Conservation (phyloP, 1,284 basidiomycete species). For the Moesziomyces sp. region DNA sequence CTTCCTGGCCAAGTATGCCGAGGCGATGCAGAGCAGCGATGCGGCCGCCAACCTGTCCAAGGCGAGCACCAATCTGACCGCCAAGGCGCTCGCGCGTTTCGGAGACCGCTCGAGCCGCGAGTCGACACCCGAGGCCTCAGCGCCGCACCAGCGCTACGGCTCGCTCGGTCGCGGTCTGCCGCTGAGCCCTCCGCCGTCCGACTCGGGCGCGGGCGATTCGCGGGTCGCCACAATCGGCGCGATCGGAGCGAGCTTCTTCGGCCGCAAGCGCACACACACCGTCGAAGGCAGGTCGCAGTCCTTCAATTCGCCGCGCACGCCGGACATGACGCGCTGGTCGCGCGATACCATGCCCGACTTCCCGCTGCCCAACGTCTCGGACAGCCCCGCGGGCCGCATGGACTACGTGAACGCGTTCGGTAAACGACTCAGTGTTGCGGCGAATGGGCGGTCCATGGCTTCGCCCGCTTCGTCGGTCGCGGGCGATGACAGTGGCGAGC, state of each 20-base stretch:
- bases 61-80: conserved; percentile 62
- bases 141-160: conserved; percentile 10
- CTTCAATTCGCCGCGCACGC: conserved; percentile 31
- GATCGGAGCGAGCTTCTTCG: conserved; percentile 44
- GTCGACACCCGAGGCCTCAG: conserved; percentile 28
- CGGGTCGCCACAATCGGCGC: conserved; percentile 36
- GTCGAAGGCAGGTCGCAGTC: conserved; percentile 20
- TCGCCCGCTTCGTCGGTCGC: conserved; percentile 24
- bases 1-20: conserved; percentile 53
- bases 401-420: conserved; percentile 47
- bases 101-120: conserved; percentile 43
- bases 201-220: conserved; percentile 4
- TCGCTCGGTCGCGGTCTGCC: conserved; percentile 21
- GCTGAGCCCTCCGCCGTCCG: conserved; percentile 1
- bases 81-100: conserved; percentile 59
- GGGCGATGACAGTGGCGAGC: conserved; percentile 28
- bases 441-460: conserved; percentile 10
- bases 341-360: conserved; percentile 56
- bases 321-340: conserved; percentile 54
- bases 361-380: conserved; percentile 56
- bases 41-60: conserved; percentile 64
- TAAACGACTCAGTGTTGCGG: conserved; percentile 34
- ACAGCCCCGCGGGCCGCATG: conserved; percentile 51
- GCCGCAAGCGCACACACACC: conserved; percentile 15
- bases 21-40: conserved; percentile 63